Evolutionary conservation across 768 basidiomycete species (phyloP), one percentile per base, ranked within the genome.

Genomic region (Tulasnella sp.): DNA sequence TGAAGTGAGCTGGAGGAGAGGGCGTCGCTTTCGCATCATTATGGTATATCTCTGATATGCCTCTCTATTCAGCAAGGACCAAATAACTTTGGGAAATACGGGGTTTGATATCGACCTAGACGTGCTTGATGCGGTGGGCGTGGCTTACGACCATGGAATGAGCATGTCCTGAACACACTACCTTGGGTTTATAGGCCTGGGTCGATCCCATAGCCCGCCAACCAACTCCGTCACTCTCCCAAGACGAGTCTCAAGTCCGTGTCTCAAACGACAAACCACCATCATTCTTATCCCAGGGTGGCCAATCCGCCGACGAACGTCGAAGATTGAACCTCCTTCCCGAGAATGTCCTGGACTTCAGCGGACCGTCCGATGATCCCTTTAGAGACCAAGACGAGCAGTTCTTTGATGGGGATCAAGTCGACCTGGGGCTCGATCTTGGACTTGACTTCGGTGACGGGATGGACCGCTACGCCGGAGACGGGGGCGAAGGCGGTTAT

Each of bases 1-100:
- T 37, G 91, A 94, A 34, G 73, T 81, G 90, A 94, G 89, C 85
- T 85, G 25, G 91, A 93, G 79, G 85, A 89, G 0, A 88, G 54
- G 72, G 17, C 45, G 17, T 19, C 17, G 75, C 84, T 83, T 25
- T 79, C 82, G 36, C 84, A 84, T 54, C 22, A 15, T 1, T 29
- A 76, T 29, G 34, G n/a, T n/a, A 74, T n/a, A 15, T 4, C 39
- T 34, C 6, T 67, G 36, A 54, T 39, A 54, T 2, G 14, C 17
- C 36, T 39, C 31, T 72, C 58, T 31, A 22, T 52, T 22, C 39
- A 76, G 80, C 81, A n/a, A 79, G 84, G 14, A 85, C 83, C 12
- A 69, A 84, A 19, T 75, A 69, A 19, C 74, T 72, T 2, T 75
- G 12, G 71, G 76, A 14, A 80, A 82, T 68, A 81, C 82, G 9